Evolutionary conservation across 2,329 filamentous ascomycete genomes (phyloP), one percentile per base, ranked within the genome.

Genomic region (Phyllosticta paracitricarpa): DNA sequence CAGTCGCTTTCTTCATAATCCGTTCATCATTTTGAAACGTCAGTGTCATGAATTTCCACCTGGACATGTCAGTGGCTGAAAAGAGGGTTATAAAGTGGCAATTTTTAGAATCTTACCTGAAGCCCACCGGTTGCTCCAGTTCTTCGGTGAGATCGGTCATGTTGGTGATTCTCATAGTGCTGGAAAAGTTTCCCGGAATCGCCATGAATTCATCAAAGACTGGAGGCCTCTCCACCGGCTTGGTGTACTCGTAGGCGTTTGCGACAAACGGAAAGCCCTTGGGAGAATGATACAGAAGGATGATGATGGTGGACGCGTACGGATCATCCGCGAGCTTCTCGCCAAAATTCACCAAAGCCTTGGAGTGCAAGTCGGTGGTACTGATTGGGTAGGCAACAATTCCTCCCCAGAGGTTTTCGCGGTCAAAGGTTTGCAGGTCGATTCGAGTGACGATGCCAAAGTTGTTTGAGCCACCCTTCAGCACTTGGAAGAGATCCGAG

Each of bases 391-490:
- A 66, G 19, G 68, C 68, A 19, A 74, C 65, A 1, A 73, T 68
- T 1, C 75, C 74, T 59, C 72, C 72, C 75, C 74, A 77, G 56
- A 73, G 65, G 0, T 54, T 26, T 10, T 54, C 10, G 2, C 55
- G 55, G 19, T 56, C 57, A n/a, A 61, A 60, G 2, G 22, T 28
- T 7, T 17, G 14, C 52, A 71, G 65, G 10, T 68, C 68, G 56
- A 74, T 69, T 6, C 68, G 66, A 2, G 72, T 74, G 2, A 75
- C 72, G 17, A 76, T 68, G 14, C 71, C 74, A 51, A 76, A 73
- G 62, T 74, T 74, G 60, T 66, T 71, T 2, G 65, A 66, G 24
- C 73, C 73, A n/a, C 74, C 74, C 26, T 73, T 72, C 7, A 76
- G 63, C 0, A 71, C 72, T 66, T 70, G 70, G 65, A 71, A 75